A percentile compares a stretch with the other conserved stretches of the same genome.
Evolutionary conservation across 148 eudicot genomes (phyloP).

Genomic region (Nepenthes mirabilis): DNA sequence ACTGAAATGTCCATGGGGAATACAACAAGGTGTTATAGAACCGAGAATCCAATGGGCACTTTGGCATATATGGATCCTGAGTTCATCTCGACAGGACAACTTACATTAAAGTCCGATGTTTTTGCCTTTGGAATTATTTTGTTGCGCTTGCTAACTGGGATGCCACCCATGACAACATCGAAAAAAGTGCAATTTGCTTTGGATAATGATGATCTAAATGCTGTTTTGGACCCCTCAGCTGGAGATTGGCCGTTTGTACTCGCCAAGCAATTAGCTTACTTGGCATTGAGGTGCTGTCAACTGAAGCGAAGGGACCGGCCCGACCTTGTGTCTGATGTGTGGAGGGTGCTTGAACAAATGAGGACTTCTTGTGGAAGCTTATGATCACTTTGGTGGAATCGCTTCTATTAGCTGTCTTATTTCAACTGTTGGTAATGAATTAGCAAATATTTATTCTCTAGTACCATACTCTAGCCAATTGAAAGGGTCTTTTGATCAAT

Average conservation of each 20-base stretch:
- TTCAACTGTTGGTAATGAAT: no score
- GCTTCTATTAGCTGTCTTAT: no score
- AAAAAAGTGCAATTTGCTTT: slow-evolving; percentile 44
- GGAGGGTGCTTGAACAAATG: slow-evolving; percentile 68
- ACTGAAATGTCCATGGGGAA: slow-evolving; percentile 20
- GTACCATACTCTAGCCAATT: no score
- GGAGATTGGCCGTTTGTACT: slow-evolving; percentile 88
- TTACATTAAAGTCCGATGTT: slow-evolving; percentile 47
- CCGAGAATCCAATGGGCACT: neutral
- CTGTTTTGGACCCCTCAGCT: slow-evolving; percentile 62
- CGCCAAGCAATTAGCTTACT: slow-evolving; percentile 64
- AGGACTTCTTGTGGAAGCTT: slow-evolving; percentile 35
- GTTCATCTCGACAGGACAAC: slow-evolving; percentile 38
- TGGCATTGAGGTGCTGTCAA: slow-evolving; percentile 58
- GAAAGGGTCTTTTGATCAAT: no score
- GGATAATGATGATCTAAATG: slow-evolving; percentile 30
- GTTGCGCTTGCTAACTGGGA: slow-evolving; percentile 52
- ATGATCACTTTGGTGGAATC: slow-evolving; percentile 12
- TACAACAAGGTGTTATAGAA: slow-evolving; percentile 6
- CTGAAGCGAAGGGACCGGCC: slow-evolving; percentile 32
- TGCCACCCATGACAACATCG: slow-evolving; percentile 24
- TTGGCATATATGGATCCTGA: slow-evolving; percentile 50
- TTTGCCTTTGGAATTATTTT: slow-evolving; percentile 70
- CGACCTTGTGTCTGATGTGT: slow-evolving; percentile 52
- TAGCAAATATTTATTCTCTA: no score